Conservation (phyloP, 345 rosid species). For the Psidium friedrichsthalianum region DNA sequence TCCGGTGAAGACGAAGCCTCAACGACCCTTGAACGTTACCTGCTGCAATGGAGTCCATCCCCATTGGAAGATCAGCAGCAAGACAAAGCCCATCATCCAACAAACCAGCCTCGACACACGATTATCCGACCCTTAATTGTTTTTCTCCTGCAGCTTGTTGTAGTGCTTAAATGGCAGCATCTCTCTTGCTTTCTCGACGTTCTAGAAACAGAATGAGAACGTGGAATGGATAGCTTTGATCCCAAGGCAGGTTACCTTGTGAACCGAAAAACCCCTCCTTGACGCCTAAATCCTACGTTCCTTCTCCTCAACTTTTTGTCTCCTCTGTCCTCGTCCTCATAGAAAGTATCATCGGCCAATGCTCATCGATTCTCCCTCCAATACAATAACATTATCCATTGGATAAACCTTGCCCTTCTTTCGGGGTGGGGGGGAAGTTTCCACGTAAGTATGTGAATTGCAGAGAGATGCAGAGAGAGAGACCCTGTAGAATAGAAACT, state of each 20-base stretch:
- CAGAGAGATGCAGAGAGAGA: not conserved
- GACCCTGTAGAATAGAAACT: not conserved
- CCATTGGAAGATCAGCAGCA: not conserved
- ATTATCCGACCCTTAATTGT: not conserved
- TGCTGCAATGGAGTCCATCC: not conserved
- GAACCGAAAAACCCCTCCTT: not conserved
- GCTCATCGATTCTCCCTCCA: not conserved
- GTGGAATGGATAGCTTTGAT: not conserved
- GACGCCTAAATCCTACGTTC: not conserved
- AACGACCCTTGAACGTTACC: not conserved
- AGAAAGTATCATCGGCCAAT: not conserved
- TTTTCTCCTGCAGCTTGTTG: not conserved
- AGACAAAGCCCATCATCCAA: not conserved
- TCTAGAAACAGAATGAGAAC: not conserved
- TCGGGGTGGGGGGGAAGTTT: not conserved
- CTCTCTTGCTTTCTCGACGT: not conserved
- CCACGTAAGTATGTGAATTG: not conserved
- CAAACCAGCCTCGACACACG: not conserved
- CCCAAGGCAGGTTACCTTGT: not conserved
- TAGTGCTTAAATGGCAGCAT: not conserved
- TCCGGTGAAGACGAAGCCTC: not conserved
- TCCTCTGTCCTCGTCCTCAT: not conserved
- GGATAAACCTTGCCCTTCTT: not conserved
- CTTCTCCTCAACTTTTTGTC: not conserved
- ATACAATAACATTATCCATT: not conserved